Conservation (phyloP, 371 early-diverging fungal genomes). For the Mucor saturninus region DNA sequence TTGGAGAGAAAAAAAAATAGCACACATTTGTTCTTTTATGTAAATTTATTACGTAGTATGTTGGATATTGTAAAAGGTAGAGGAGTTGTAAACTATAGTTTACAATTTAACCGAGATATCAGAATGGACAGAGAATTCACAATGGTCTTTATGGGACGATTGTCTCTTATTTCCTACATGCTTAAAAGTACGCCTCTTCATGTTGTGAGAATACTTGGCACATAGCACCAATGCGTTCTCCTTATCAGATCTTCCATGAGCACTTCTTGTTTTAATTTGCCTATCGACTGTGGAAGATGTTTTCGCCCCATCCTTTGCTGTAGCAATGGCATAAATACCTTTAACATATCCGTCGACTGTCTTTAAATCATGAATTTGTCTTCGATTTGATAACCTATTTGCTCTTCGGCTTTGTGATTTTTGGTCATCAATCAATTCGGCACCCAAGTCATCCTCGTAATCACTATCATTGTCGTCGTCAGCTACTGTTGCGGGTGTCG, state of each 20-base stretch:
- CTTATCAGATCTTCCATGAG: neutral
- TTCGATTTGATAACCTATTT: neutral
- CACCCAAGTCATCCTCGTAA: constrained; percentile 8
- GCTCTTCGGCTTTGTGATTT: constrained; percentile 16
- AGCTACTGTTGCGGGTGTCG: neutral
- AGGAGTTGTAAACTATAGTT: neutral
- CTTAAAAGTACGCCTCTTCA: neutral
- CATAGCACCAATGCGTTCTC: neutral
- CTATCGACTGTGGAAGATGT: neutral
- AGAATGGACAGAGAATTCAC: constrained; percentile 1
- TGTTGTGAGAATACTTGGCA: neutral
- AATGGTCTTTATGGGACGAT: neutral
- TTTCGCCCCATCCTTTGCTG: neutral
- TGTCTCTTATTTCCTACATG: neutral
- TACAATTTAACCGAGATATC: neutral
- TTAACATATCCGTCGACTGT: constrained; percentile 7
- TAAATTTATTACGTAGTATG: too few relatives aligned
- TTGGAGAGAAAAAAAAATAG: too few relatives aligned
- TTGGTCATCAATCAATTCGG: constrained; percentile 5
- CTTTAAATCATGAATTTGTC: constrained; percentile 11
- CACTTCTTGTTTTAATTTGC: neutral
- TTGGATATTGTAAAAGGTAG: too few relatives aligned
- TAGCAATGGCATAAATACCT: constrained; percentile 11
- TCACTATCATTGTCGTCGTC: constrained; percentile 5
- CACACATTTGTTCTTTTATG: too few relatives aligned